phyloP scores from a whole-genome alignment of 1,284 basidiomycete genomes.

The Exobasidium rhododendri region DNA sequence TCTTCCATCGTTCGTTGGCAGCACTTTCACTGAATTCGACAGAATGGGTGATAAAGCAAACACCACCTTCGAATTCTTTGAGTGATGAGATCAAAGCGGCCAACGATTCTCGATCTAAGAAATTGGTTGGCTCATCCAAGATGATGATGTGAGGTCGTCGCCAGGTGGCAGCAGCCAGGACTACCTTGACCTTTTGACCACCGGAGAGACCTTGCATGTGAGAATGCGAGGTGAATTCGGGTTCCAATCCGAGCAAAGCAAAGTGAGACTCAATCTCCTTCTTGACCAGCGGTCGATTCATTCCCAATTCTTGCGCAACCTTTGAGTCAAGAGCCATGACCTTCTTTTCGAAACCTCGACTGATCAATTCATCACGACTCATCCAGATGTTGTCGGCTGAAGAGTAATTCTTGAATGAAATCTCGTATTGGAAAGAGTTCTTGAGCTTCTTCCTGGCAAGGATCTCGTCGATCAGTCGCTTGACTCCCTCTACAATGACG shows the following conservation, averaged over 20 bases:
- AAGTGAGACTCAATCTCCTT: constrained; percentile 55
- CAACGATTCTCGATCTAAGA: constrained; percentile 55
- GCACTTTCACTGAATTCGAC: constrained; percentile 52
- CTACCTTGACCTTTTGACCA: constrained; percentile 56
- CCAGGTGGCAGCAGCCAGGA: constrained; percentile 54
- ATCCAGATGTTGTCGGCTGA: constrained; percentile 54
- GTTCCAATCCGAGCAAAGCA: constrained; percentile 54
- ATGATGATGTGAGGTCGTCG: constrained; percentile 54
- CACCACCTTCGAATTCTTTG: constrained; percentile 53
- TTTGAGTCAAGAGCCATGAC: constrained; percentile 48
- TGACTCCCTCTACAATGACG: constrained; percentile 52
- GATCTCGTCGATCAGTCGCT: constrained; percentile 54
- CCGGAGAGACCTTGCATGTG: constrained; percentile 55
- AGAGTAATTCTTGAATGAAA: constrained; percentile 55
- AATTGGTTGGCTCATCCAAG: constrained; percentile 55
- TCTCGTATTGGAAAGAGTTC: constrained; percentile 56
- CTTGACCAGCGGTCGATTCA: constrained; percentile 53
- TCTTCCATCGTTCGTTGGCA: constrained; percentile 53
- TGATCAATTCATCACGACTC: constrained; percentile 49
- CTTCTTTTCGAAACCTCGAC: constrained; percentile 52
- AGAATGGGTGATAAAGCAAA: constrained; percentile 54
- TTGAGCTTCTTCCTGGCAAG: constrained; percentile 54
- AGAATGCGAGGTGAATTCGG: constrained; percentile 55
- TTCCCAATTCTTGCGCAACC: constrained; percentile 52
- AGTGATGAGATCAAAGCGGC: constrained; percentile 54